These are phyloP conservation scores for Suillus discolor DNA, from an alignment of 768 basidiomycete species.

Conservation along the genomic window DNA sequence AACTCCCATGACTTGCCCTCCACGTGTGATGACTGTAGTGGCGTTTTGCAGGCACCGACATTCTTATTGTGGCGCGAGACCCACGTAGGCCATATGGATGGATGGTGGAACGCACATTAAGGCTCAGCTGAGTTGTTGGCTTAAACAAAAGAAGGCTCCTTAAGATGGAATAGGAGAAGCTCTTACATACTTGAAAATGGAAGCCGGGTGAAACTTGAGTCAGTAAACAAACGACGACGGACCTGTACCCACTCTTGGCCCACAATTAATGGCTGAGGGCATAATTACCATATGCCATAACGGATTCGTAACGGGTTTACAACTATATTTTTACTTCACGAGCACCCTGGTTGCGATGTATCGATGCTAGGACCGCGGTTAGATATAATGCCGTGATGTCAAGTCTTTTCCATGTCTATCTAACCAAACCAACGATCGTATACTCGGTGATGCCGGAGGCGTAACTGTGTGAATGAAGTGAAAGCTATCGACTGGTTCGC, in stretches of 20 bases:
- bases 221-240: too few species aligned
- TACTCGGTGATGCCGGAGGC: slow-evolving; percentile 7
- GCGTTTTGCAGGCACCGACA: slow-evolving; percentile 6
- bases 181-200: not conserved
- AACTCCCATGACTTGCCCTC: too few species aligned
- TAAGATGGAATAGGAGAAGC: not conserved
- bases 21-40: slow-evolving; percentile 1
- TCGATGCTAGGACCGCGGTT: not conserved
- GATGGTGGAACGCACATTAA: too few species aligned
- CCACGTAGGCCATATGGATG: too few species aligned
- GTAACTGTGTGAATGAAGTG: not conserved
- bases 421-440: slow-evolving; percentile 1
- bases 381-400: slow-evolving; percentile 3
- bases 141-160: too few species aligned
- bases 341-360: slow-evolving; percentile 1
- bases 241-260: not conserved
- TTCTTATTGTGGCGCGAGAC: not conserved
- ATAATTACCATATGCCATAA: slow-evolving; percentile 31
- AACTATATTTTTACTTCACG: slow-evolving; percentile 1
- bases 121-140: too few species aligned
- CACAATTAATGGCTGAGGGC: not conserved
- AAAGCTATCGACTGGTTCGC: not conserved
- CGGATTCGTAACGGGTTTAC: not conserved
- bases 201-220: not conserved
- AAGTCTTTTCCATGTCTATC: not conserved